Evolutionary conservation across 352 stramenopile genomes (phyloP), one percentile per base, ranked within the genome.

Genomic region (Phytopythium boreale): DNA sequence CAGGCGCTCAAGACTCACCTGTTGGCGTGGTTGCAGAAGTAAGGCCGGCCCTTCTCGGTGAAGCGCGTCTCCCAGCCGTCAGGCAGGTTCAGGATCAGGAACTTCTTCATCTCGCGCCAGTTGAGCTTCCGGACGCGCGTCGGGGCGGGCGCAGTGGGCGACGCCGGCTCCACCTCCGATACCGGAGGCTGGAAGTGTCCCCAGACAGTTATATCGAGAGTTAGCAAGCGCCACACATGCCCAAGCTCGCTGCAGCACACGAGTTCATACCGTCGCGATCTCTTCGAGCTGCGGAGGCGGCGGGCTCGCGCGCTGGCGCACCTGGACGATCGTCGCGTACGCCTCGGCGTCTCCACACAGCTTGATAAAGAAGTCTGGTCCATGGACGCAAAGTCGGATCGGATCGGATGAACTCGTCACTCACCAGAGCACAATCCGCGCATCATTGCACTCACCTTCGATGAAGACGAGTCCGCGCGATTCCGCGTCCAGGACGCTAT

Each of bases 61-160:
- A 89, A 92, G 7, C 87, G 82, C 47, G 76, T 86, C 60, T 95
- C 87, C 87, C 87, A 95, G 11, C 87, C 84, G 27, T 89, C 74
- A 0, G 87, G 87, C 2, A 93, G 68, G 36, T 90, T 90, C 22
- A 92, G 41, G 6, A 83, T 61, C 2, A 93, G 59, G 22, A 90
- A 77, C 47, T 86, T 84, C 43, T 85, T 88, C 78, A 93, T 90
- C 46, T 93, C 78, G 39, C 87, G 87, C 82, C 83, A 91, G 20
- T 62, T 87, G 73, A 89, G 74, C 37, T 84, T 89, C 26, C 72
- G 60, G 1, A 76, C 59, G 24, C 71, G 72, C 9, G 72, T 60
- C 5, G 79, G 74, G 27, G 74, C 75, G 36, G 70, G 70, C 24
- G 77, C 67, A 20, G 34, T 66, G 22, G 61, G 70, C 39, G 61